phyloP scores from a whole-genome alignment of 1,284 basidiomycete species.

The Sanghuangporus weigelae region DNA sequence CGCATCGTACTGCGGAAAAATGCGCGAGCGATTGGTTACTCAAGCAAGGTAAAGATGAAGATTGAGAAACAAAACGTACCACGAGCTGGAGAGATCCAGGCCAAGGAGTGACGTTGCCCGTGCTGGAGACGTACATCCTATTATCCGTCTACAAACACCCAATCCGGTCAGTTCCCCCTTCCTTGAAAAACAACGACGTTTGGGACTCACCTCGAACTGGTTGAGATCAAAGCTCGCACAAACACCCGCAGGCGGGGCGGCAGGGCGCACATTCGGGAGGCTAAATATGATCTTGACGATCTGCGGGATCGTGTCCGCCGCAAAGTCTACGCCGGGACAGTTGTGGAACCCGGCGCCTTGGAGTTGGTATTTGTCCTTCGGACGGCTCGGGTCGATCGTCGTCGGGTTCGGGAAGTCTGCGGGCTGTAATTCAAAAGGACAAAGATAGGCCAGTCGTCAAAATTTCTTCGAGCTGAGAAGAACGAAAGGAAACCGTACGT shows the following conservation, averaged over 20 bases:
- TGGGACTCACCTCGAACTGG: slow-evolving; percentile 7
- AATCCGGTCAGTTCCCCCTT: background rate
- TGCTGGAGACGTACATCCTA: slow-evolving; percentile 25
- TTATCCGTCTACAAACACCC: slow-evolving; percentile 19
- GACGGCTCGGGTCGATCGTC: slow-evolving; percentile 36
- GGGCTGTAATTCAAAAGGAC: slow-evolving; percentile 21
- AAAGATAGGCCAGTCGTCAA: background rate
- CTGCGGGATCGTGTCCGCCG: slow-evolving; percentile 37
- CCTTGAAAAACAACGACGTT: background rate
- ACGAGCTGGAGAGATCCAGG: slow-evolving; percentile 27
- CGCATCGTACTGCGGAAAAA: no score
- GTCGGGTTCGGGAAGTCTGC: slow-evolving; percentile 40
- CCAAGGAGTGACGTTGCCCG: slow-evolving; percentile 27
- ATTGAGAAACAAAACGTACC: slow-evolving; percentile 19
- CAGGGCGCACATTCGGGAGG: slow-evolving; percentile 41
- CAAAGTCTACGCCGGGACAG: slow-evolving; percentile 36
- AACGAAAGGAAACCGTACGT: slow-evolving; percentile 30
- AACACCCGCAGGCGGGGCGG: slow-evolving; percentile 34
- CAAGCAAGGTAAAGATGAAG: no score
- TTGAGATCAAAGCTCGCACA: slow-evolving; percentile 30
- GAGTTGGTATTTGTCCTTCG: slow-evolving; percentile 32
- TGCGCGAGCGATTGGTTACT: no score
- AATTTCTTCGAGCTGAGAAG: background rate
- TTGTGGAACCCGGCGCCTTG: slow-evolving; percentile 43
- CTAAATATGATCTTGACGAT: slow-evolving; percentile 41